Evolutionary conservation across 805 yeast genomes (phyloP), one percentile per base, ranked within the genome.

Genomic region (Nakazawaea pomicola): DNA sequence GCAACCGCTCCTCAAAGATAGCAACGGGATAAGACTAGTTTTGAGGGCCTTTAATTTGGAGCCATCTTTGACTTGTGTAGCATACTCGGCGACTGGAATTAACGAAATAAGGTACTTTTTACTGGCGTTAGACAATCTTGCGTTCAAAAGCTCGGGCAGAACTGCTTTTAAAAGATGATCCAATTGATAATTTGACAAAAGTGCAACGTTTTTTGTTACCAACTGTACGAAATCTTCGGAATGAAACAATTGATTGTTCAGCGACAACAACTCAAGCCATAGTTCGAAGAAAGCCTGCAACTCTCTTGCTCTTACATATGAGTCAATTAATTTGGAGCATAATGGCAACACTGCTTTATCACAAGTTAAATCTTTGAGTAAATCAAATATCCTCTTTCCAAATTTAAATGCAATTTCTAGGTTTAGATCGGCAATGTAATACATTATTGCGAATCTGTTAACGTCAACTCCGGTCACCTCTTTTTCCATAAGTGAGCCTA

Each of bases 281-380:
- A 67, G 47, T 6, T 61, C 55, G 37, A 76, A 62, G 47, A 82
- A 82, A 4, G 60, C 53, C 3, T 57, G 58, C 20, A 76, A 60
- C 41, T 80, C 87, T 65, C 90, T 74, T 4, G 80, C 79, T 49
- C 65, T 72, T 9, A 67, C 61, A 53, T 68, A 74, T 17, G 81
- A 72, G 12, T 63, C 58, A 1, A 73, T 56, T n/a, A 76, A 40
- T 33, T 61, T 60, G 7, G 36, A 60, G 40, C 11, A 58, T 27
- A 3, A 20, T 18, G n/a, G 40, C 45, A 4, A 58, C 58, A 39
- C 35, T 11, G n/a, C 33, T 15, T 19, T 11, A 27, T 38, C 17
- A 29, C n/a, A 7, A 4, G 30, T 17, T 3, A 30, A 32, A 4
- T 21, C 12, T 6, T 24, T 21, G 1, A 47, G 17, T 3, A 46